These are phyloP conservation scores for Diaporthe eres DNA, from an alignment of 2,329 filamentous ascomycete species.

Conservation along the genomic window DNA sequence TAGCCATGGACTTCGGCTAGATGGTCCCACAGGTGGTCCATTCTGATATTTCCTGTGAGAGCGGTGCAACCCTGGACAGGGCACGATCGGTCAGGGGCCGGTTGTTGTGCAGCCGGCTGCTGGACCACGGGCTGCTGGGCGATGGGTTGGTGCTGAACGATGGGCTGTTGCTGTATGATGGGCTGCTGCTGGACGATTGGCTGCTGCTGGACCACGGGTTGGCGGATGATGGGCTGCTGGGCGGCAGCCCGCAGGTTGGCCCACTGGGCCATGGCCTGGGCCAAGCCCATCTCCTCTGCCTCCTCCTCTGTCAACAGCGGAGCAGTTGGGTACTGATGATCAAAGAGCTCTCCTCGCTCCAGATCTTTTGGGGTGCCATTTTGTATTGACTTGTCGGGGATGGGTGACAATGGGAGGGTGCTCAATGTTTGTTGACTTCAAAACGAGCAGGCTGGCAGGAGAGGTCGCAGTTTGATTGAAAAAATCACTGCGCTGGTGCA, in stretches of 20 bases:
- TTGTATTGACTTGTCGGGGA: background rate
- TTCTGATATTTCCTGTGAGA: background rate
- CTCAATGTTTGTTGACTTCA: background rate
- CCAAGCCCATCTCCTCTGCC: too few relatives aligned
- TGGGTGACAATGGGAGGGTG: background rate
- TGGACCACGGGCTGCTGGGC: background rate
- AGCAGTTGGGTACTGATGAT: too few relatives aligned
- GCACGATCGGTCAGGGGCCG: background rate
- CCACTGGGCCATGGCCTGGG: too few relatives aligned
- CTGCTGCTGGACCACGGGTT: too few relatives aligned
- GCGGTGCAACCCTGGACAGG: background rate
- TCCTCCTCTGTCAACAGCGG: too few relatives aligned
- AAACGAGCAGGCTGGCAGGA: background rate
- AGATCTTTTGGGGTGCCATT: background rate
- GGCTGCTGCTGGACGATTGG: too few relatives aligned
- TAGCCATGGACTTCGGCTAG: background rate
- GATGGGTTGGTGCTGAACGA: background rate
- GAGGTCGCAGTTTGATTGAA: background rate
- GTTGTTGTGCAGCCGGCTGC: background rate
- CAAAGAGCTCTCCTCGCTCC: background rate
- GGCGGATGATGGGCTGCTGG: too few relatives aligned
- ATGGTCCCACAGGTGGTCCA: background rate
- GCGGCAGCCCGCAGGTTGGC: too few relatives aligned
- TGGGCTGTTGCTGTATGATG: background rate
- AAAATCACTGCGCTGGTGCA: background rate